Evolutionary conservation across 2,329 filamentous ascomycete species (phyloP), one percentile per base, ranked within the genome.

Genomic region (Colletotrichum sp.): DNA sequence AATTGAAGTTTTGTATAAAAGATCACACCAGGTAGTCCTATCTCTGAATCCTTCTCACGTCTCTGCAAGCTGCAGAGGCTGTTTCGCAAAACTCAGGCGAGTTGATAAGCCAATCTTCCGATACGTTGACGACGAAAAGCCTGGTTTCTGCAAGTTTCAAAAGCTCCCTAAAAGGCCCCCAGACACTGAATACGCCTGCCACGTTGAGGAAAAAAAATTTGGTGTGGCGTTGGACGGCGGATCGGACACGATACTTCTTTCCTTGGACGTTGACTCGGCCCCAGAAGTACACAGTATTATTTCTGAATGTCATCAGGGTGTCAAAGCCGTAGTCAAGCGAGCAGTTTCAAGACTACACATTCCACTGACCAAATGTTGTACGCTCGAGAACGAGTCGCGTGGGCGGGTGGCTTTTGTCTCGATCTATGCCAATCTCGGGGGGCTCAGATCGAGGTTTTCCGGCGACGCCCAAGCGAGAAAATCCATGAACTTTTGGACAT

Each of bases 351-450:
- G 1, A 79, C 74, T 4, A 84, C 78, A n/a, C 80, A 83, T 0
- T 81, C 83, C 70, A 84, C 78, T 0, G 81, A 82, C 83, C 82
- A 84, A 8, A 80, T 76, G 5, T 84, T 82, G 15, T 81, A 84
- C 0, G 71, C 71, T 1, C 81, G 75, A 5, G 82, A 82, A 12
- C 76, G 66, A 7, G 77, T 52, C 16, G 15, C 1, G 18, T 34
- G 59, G 18, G 16, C 59, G 18, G 16, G 4, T 21, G 28, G 32
- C 7, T 66, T 16, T 44, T 60, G 21, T 52, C 18, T 18, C 4
- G 10, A 8, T 55, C 30, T 18, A 6, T 44, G 6, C 7, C 66
- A 9, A 21, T 67, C 18, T 72, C 62, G 2, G 68, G 72, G 3
- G 72, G 60, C 7, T 55, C 34, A 57, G 62, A 75, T 5, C 39